phyloP scores from a whole-genome alignment of 2,329 filamentous ascomycete genomes.

The Diaporthe capsici region DNA sequence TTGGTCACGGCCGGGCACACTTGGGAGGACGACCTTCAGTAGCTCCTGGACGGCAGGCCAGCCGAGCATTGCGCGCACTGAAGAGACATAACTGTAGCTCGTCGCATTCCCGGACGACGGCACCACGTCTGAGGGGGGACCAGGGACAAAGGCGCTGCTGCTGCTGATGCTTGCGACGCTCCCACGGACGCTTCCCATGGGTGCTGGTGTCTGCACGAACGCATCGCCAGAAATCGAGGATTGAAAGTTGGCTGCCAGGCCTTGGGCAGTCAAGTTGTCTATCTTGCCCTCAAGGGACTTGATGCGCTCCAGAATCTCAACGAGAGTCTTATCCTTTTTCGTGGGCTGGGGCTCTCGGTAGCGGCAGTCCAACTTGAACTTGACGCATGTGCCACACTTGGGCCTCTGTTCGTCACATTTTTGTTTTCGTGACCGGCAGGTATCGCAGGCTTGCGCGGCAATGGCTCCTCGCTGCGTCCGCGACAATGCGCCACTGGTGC shows the following conservation, averaged over 20 bases:
- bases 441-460: slow-evolving; percentile 71
- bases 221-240: slow-evolving; percentile 36
- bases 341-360: slow-evolving; percentile 74
- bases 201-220: slow-evolving; percentile 34
- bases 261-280: slow-evolving; percentile 57
- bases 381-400: slow-evolving; percentile 71
- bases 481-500: slow-evolving; percentile 43
- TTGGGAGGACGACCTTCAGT: slow-evolving; percentile 51
- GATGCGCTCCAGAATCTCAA: slow-evolving; percentile 71
- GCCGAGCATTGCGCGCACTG: slow-evolving; percentile 65
- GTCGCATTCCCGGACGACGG: background rate
- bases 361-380: slow-evolving; percentile 70
- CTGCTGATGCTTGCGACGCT: slow-evolving; percentile 33
- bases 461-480: slow-evolving; percentile 63
- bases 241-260: slow-evolving; percentile 42
- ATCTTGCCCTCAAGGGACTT: slow-evolving; percentile 69
- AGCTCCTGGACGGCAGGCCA: slow-evolving; percentile 63
- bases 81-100: slow-evolving; percentile 53
- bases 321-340: slow-evolving; percentile 75
- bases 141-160: slow-evolving; percentile 16
- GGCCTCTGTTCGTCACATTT: slow-evolving; percentile 75
- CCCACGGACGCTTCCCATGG: slow-evolving; percentile 26
- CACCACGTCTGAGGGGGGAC: background rate
- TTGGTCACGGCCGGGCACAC: slow-evolving; percentile 51
- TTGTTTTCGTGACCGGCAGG: slow-evolving; percentile 72